Percentiles rank a stretch among this genome's conserved stretches.
Conservation (phyloP, 306 rosid genomes). For the Fragaria vesca region DNA sequence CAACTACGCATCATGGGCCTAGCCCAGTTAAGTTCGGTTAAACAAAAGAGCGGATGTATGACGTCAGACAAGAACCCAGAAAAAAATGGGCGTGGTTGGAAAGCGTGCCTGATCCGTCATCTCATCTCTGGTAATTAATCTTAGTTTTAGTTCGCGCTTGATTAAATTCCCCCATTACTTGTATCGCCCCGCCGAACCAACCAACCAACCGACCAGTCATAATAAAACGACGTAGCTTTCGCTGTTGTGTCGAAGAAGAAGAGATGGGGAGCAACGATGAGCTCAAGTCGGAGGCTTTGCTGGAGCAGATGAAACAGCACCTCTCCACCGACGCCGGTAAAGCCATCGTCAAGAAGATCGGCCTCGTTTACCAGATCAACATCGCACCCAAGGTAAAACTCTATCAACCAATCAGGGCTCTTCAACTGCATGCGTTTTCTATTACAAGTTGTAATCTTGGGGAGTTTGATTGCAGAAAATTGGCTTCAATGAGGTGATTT, state of each 20-base stretch:
- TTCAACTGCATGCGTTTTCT: background rate
- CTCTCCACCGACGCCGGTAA: slow-evolving; percentile 72
- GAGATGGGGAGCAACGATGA: slow-evolving; percentile 25
- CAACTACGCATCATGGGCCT: background rate
- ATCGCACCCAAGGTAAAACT: slow-evolving; percentile 75
- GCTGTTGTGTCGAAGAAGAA: background rate
- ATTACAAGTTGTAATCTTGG: background rate
- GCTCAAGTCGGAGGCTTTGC: slow-evolving; percentile 61
- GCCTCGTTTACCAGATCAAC: slow-evolving; percentile 78
- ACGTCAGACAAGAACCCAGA: background rate
- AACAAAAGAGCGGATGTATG: background rate
- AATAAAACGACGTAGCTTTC: slow-evolving; percentile 1
- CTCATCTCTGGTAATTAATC: background rate
- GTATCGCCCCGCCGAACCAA: background rate
- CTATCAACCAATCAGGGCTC: no score
- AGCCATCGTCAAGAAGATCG: slow-evolving; percentile 48
- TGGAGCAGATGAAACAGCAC: slow-evolving; percentile 83
- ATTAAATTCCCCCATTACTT: background rate
- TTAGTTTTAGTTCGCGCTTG: background rate
- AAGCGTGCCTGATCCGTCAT: background rate
- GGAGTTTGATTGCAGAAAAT: slow-evolving; percentile 49
- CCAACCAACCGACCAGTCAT: background rate
- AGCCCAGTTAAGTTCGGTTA: background rate
- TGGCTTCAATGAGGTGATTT: slow-evolving; percentile 70
- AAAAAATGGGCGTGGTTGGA: background rate